Conservation (phyloP, 345 rosid species). For the Passiflora organensis region DNA sequence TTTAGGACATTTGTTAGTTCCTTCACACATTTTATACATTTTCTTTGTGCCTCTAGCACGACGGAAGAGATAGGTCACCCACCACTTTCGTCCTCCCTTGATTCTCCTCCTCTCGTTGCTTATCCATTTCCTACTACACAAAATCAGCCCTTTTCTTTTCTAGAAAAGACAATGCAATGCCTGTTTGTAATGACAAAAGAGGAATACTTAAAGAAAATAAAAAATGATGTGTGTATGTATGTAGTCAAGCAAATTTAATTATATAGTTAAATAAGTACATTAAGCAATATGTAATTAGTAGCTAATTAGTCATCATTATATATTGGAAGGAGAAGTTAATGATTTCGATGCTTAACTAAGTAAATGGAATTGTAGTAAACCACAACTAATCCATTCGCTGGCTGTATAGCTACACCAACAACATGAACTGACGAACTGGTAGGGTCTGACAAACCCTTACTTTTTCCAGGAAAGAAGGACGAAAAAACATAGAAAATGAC, state of each 20-base stretch:
- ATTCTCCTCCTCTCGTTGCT: conserved; percentile 68
- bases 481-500: neutral
- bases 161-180: conserved; percentile 17
- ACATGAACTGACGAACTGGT: neutral
- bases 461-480: conserved; percentile 13
- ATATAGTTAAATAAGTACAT: too few species aligned
- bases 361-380: neutral
- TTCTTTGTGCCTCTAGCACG: neutral
- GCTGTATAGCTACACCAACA: conserved; percentile 2
- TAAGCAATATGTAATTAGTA: too few species aligned
- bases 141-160: conserved; percentile 2
- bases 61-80: conserved; percentile 31
- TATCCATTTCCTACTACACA: conserved; percentile 33
- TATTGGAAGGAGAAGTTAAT: neutral
- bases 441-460: neutral
- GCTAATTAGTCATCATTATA: neutral
- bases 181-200: neutral
- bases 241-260: neutral
- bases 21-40: conserved; percentile 23
- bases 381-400: neutral
- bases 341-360: neutral
- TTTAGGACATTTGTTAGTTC: conserved; percentile 25
- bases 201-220: neutral
- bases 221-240: neutral
- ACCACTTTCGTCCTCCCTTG: conserved; percentile 30